Conservation (phyloP, 768 basidiomycete species). For the Amanita subjunquillea region DNA sequence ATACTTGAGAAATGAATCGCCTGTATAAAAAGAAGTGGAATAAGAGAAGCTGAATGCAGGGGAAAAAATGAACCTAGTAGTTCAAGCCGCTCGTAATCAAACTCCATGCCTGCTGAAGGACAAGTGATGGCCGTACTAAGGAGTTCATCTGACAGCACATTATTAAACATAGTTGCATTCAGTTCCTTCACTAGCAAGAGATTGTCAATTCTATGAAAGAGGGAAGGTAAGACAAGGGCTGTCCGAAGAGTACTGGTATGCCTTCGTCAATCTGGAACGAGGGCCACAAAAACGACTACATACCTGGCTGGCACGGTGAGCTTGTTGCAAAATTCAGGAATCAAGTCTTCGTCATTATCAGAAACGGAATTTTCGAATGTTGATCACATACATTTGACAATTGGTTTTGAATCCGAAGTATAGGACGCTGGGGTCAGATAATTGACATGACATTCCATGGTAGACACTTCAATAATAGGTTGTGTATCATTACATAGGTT, state of each 20-base stretch:
- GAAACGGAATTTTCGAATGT: neutral
- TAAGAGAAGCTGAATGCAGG: neutral
- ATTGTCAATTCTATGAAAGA: constrained; percentile 63
- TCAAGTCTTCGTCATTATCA: constrained; percentile 43
- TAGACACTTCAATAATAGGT: constrained; percentile 61
- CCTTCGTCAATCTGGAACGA: constrained; percentile 4
- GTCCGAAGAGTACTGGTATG: constrained; percentile 52
- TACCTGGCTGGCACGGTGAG: constrained; percentile 69
- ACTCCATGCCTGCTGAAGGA: constrained; percentile 57
- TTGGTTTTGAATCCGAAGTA: constrained; percentile 24
- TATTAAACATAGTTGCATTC: constrained; percentile 56
- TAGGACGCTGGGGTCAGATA: constrained; percentile 45
- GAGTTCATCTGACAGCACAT: constrained; percentile 48
- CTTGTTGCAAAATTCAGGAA: constrained; percentile 73
- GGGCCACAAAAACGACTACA: constrained; percentile 7
- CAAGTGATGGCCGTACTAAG: constrained; percentile 61
- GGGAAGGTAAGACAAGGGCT: constrained; percentile 62
- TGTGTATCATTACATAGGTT: constrained; percentile 53
- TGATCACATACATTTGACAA: constrained; percentile 48
- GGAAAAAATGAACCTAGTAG: constrained; percentile 49
- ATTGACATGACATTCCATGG: constrained; percentile 40
- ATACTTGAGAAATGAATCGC: constrained; percentile 81
- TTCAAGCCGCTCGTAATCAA: constrained; percentile 80
- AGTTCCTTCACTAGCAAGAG: constrained; percentile 70
- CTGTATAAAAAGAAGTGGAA: constrained; percentile 22